Base-by-base conservation (phyloP, 192 early-diverging fungal species). In the Dispira simplex region DNA sequence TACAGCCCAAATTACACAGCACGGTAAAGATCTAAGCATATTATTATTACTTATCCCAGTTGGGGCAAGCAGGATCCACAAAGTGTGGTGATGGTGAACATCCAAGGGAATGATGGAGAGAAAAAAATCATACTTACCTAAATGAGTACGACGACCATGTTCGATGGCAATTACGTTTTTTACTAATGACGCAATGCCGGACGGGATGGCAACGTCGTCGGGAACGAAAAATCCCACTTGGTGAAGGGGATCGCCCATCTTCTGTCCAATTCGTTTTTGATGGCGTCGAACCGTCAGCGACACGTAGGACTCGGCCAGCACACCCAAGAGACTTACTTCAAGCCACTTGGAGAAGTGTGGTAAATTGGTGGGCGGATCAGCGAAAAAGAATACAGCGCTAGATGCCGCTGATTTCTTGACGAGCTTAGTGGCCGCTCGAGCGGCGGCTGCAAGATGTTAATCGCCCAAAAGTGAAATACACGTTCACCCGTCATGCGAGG, bases 201-300 rank as follows among this genome's bases (percentile, higher is more conserved):
- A 57, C n/a, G 20, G 14, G 20, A 23, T 14, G 10, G n/a, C 13
- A 20, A 20, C n/a, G 6, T 1, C 6, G n/a, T 27, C 20, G n/a
- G 71, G 64, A 44, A 84, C 80, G 65, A 74, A 75, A 45, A 74
- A 65, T 20, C 82, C 71, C 11, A 79, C 72, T 12, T 72, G 65
- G 0, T 63, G 16, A 25, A 79, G 66, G 23, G 68, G 59, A 39
- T 77, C 66, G 11, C 65, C 63, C 26, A 60, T 18, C 27, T 14
- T 28, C 28, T 3, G 39, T 14, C 32, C 14, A 28, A 1, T 60
- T 18, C 18, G 11, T 3, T 60, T 62, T 54, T 51, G 64, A 65
- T 70, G 67, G 70, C 90, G 86, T 58, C 89, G 85, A 46, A 87
- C 87, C 69, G 89, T 86, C 44, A 93, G 77, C 21, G 89, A 87